Evolutionary conservation across 495 filamentous ascomycete genomes (phyloP).

Genomic region (Thermochaetoides thermophila): DNA sequence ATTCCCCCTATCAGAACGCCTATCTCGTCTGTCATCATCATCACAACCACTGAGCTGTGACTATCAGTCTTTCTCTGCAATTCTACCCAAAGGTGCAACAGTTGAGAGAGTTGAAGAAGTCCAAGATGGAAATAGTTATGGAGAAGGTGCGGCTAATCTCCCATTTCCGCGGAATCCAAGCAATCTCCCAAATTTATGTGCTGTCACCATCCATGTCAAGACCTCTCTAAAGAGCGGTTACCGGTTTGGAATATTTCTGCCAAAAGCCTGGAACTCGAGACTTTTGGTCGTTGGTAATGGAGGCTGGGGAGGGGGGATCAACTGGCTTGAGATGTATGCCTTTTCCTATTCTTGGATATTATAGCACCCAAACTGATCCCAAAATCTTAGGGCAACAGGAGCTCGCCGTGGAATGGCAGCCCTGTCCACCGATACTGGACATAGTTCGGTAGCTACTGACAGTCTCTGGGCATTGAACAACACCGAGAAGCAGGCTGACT

Average conservation of each 20-base stretch:
- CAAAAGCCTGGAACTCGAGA: constrained; percentile 30
- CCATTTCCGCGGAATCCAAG: constrained; percentile 31
- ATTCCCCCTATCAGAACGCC: too few species aligned
- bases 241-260: constrained; percentile 38
- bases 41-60: constrained; percentile 9
- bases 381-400: constrained; percentile 10
- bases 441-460: constrained; percentile 28
- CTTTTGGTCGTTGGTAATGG: constrained; percentile 32
- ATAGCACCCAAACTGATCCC: too few species aligned
- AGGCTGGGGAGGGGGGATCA: constrained; percentile 33
- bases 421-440: constrained; percentile 42
- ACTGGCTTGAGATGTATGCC: constrained; percentile 31
- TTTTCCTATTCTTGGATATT: not conserved
- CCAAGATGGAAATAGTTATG: constrained; percentile 19
- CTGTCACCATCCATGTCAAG: constrained; percentile 30
- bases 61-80: constrained; percentile 8
- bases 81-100: constrained; percentile 15
- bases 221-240: constrained; percentile 31
- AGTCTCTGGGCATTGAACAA: constrained; percentile 34
- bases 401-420: constrained; percentile 32
- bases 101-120: constrained; percentile 20
- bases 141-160: constrained; percentile 23
- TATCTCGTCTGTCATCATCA: too few species aligned
- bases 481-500: constrained; percentile 24
- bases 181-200: constrained; percentile 33